These are phyloP conservation scores for Debaryomyces robertsiae DNA, from an alignment of 1,139 yeast species.

Conservation along the genomic window DNA sequence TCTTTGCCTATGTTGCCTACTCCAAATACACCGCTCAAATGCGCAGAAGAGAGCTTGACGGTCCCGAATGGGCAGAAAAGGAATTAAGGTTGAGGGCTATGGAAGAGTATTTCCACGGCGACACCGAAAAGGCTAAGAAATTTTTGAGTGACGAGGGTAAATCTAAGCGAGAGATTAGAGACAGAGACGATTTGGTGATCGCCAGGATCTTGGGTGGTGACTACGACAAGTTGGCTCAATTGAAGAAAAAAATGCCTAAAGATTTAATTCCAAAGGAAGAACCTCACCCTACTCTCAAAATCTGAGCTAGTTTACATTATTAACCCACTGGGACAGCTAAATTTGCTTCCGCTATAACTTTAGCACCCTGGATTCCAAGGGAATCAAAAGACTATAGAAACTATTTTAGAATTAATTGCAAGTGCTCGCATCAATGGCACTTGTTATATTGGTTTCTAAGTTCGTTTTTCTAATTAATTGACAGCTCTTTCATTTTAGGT, in stretches of 20 bases:
- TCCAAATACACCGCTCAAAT: constrained; percentile 50
- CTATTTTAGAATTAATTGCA: constrained; percentile 10
- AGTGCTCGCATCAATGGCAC: constrained; percentile 5
- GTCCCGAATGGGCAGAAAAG: constrained; percentile 80
- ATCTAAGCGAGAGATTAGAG: constrained; percentile 60
- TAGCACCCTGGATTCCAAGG: constrained; percentile 3
- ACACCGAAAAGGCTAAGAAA: constrained; percentile 57
- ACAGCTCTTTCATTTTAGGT: constrained; percentile 8
- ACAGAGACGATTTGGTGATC: constrained; percentile 76
- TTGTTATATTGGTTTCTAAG: constrained; percentile 7
- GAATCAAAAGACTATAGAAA: constrained; percentile 9
- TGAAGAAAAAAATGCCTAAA: constrained; percentile 56
- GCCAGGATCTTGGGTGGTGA: constrained; percentile 85
- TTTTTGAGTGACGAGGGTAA: constrained; percentile 60
- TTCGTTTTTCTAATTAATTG: not conserved
- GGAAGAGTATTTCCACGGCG: constrained; percentile 64
- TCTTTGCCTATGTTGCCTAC: constrained; percentile 45
- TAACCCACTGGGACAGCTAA: constrained; percentile 6
- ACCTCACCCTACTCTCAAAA: constrained; percentile 37
- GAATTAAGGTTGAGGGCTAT: constrained; percentile 81
- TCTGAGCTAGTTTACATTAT: constrained; percentile 19
- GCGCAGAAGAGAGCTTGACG: constrained; percentile 46
- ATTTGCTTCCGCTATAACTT: constrained; percentile 4
- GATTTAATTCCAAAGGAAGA: constrained; percentile 43
- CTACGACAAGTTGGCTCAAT: constrained; percentile 75